phyloP scores from a whole-genome alignment of 768 basidiomycete genomes.

The Rhodosporidiobolus odoratus region DNA sequence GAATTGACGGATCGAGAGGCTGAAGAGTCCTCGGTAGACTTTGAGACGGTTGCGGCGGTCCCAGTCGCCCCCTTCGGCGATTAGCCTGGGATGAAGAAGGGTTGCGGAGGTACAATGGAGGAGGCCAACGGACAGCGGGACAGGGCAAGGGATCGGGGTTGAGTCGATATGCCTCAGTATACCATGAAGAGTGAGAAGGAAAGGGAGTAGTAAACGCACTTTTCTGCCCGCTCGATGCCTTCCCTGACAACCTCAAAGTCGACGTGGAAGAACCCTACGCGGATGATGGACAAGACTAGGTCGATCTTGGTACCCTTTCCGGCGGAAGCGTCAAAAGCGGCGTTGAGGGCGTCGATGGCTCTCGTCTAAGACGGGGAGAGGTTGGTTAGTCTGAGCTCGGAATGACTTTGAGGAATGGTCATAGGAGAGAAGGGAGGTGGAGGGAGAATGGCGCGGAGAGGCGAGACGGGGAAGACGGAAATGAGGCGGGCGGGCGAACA shows the following conservation, averaged over 20 bases:
- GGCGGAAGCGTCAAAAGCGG: slow-evolving; percentile 83
- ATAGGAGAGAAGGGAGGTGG: background rate
- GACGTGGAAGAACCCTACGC: slow-evolving; percentile 84
- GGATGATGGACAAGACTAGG: slow-evolving; percentile 76
- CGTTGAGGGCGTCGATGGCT: slow-evolving; percentile 72
- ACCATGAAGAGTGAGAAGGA: background rate
- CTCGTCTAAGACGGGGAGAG: too few species aligned
- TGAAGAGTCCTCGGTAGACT: slow-evolving; percentile 83
- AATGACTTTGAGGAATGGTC: background rate
- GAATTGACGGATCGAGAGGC: slow-evolving; percentile 85
- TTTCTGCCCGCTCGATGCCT: slow-evolving; percentile 72
- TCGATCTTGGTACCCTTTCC: slow-evolving; percentile 91
- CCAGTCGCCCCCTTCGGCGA: slow-evolving; percentile 97
- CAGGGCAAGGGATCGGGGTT: too few species aligned
- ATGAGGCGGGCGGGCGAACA: too few species aligned
- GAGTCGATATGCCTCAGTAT: too few species aligned
- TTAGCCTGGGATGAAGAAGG: slow-evolving; percentile 65
- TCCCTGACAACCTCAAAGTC: slow-evolving; percentile 66
- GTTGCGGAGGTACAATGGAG: too few species aligned
- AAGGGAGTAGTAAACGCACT: slow-evolving; percentile 52
- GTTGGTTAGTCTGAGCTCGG: background rate
- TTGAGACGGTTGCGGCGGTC: slow-evolving; percentile 93
- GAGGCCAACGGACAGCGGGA: too few species aligned
- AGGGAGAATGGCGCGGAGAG: background rate
- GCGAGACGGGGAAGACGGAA: too few species aligned